Base-by-base conservation (phyloP, 176 grass and related monocot species). In the Lolium perenne region DNA sequence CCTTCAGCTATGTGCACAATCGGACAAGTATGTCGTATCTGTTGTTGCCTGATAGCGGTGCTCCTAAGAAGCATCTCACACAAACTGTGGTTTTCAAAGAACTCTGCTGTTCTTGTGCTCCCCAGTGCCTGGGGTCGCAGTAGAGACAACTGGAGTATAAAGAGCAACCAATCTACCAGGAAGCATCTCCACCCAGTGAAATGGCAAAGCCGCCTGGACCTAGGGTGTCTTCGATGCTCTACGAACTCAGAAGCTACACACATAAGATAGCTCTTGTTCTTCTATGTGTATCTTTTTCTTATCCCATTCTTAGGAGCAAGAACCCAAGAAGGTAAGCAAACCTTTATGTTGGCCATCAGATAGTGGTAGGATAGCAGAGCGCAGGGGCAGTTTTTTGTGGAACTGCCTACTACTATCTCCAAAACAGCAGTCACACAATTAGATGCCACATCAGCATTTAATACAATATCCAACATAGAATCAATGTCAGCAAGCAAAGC, bases 311-410 rank as follows among this genome's bases (percentile, higher is more conserved):
- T 45, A 49, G 45, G 45, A 74, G 43, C 71, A 50, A 74, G 40
- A 46, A 74, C 10, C 12, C 71, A 25, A 74, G 38, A 71, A 48
- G 71, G 46, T 49, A 74, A 74, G 71, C 71, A 74, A 74, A 43
- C 38, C 16, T 23, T 71, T 49, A 74, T 73, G 41, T 48, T 74
- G 11, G n/a, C n/a, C 70, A 48, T 48, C 40, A 72, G 70, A 72
- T 23, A 47, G 43, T 21, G 20, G 43, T n/a, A 73, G 20, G 20
- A 48, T n/a, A 1, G 41, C 20, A 47, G n/a, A 25, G n/a, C 43
- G 8, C 48, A 53, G 73, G 15, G 73, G 48, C 16, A 54, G 48
- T 26, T 54, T 35, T 76, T 54, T 22, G 53, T 76, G 25, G 48
- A 51, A 10, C 49, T 51, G 48, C 23, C 23, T 32, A 54, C 48